Conservation (phyloP, 2,329 filamentous ascomycete genomes). For the Phyllosticta citrichinensis region DNA sequence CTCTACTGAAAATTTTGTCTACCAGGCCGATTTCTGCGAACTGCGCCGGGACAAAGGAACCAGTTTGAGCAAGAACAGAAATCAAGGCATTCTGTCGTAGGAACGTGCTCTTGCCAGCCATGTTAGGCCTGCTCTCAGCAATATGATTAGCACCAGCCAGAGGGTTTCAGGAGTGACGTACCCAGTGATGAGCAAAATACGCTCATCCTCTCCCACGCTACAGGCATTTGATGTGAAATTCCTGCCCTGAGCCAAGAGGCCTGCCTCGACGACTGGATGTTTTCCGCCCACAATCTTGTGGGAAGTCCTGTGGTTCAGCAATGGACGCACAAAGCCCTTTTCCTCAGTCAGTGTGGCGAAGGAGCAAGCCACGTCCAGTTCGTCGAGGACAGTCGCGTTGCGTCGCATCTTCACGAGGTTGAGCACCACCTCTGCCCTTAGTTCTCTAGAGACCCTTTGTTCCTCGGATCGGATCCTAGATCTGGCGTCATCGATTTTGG, state of each 20-base stretch:
- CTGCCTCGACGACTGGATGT: slow-evolving; percentile 84
- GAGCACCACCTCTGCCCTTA: slow-evolving; percentile 66
- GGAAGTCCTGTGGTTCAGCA: slow-evolving; percentile 50
- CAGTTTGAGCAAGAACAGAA: slow-evolving; percentile 83
- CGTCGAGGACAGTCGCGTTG: slow-evolving; percentile 85
- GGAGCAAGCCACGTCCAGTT: slow-evolving; percentile 81
- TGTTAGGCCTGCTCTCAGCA: slow-evolving; percentile 55
- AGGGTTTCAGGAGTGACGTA: neutral
- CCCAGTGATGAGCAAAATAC: slow-evolving; percentile 57
- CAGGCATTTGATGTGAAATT: slow-evolving; percentile 82
- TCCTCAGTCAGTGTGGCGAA: slow-evolving; percentile 73
- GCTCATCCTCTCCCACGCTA: slow-evolving; percentile 66
- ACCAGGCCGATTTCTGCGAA: slow-evolving; percentile 81
- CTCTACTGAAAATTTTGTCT: slow-evolving; percentile 88
- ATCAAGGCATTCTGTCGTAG: slow-evolving; percentile 92
- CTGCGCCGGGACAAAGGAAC: slow-evolving; percentile 82
- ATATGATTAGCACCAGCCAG: neutral
- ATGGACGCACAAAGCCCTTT: slow-evolving; percentile 58
- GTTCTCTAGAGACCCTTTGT: slow-evolving; percentile 61
- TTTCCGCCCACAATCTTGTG: slow-evolving; percentile 78
- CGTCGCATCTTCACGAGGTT: slow-evolving; percentile 79
- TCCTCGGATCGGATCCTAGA: slow-evolving; percentile 76
- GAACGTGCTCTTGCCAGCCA: slow-evolving; percentile 96
- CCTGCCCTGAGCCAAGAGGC: slow-evolving; percentile 67
- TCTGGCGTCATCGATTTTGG: slow-evolving; percentile 66